Evolutionary conservation across 495 filamentous ascomycete genomes (phyloP).

Genomic region (Tuber magnatum): DNA sequence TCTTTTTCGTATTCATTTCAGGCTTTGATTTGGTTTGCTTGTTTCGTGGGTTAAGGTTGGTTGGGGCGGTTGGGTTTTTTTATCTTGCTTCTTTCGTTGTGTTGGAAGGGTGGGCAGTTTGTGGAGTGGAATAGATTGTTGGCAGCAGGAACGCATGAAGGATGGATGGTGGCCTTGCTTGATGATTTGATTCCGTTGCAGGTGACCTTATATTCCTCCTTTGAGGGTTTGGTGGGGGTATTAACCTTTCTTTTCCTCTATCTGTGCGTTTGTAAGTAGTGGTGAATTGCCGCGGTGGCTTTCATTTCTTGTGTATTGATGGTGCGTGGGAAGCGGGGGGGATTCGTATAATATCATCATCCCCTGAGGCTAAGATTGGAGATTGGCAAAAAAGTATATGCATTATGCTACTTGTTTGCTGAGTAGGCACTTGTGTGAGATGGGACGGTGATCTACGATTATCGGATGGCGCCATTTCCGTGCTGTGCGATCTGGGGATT

Average conservation of each 20-base stretch:
- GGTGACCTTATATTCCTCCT: background rate
- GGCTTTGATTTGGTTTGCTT: background rate
- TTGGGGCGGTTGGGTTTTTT: background rate
- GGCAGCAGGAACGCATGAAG: background rate
- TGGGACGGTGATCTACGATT: background rate
- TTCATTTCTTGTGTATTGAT: background rate
- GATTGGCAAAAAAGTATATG: background rate
- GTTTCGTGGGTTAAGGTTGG: background rate
- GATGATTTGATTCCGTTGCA: background rate
- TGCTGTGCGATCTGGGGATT: too few relatives aligned
- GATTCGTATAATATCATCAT: background rate
- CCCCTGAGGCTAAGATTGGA: background rate
- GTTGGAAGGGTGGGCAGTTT: background rate
- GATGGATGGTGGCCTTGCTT: background rate
- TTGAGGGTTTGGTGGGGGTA: background rate
- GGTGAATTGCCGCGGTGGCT: background rate
- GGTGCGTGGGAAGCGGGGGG: background rate
- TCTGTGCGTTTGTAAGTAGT: background rate
- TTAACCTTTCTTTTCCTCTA: background rate
- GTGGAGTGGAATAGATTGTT: background rate
- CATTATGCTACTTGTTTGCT: background rate
- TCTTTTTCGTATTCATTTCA: background rate
- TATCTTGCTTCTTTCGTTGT: background rate
- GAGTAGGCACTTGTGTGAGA: background rate
- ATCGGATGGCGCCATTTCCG: background rate